phyloP scores from a whole-genome alignment of 2,329 filamentous ascomycete species.

The Cercospora berteroae region DNA sequence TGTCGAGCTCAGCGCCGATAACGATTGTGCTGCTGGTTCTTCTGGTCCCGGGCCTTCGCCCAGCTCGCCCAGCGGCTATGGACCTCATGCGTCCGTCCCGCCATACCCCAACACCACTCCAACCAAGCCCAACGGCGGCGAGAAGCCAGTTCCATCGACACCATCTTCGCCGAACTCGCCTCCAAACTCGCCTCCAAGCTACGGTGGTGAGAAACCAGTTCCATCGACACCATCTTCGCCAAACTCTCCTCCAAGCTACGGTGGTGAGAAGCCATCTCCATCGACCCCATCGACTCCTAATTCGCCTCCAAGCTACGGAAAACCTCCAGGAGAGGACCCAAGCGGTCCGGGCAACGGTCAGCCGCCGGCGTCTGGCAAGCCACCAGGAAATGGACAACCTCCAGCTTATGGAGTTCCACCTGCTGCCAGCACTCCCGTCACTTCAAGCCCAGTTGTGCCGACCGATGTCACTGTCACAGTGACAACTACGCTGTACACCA shows the following conservation, averaged over 20 bases:
- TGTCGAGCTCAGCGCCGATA: slow-evolving; percentile 20
- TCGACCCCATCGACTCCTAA: neutral
- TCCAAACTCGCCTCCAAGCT: neutral
- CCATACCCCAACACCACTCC: slow-evolving; percentile 2
- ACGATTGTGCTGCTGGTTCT: slow-evolving; percentile 13
- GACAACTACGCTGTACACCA: neutral
- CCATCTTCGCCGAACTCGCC: neutral
- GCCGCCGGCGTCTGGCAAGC: neutral
- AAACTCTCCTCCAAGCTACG: neutral
- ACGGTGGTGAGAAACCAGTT: neutral
- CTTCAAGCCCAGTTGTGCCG: neutral
- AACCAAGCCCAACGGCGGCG: neutral
- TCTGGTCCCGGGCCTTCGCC: neutral
- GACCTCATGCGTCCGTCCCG: neutral
- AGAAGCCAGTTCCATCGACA: neutral
- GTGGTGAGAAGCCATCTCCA: neutral
- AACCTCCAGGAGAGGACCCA: neutral
- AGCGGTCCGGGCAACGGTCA: neutral
- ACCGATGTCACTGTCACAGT: slow-evolving; percentile 14
- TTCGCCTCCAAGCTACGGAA: neutral
- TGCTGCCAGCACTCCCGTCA: neutral
- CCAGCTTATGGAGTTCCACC: neutral
- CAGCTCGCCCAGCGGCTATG: slow-evolving; percentile 6
- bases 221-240: neutral
- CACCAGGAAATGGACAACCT: neutral